Base-by-base conservation (phyloP, 805 yeast genomes). In the Yarrowia deformans region DNA sequence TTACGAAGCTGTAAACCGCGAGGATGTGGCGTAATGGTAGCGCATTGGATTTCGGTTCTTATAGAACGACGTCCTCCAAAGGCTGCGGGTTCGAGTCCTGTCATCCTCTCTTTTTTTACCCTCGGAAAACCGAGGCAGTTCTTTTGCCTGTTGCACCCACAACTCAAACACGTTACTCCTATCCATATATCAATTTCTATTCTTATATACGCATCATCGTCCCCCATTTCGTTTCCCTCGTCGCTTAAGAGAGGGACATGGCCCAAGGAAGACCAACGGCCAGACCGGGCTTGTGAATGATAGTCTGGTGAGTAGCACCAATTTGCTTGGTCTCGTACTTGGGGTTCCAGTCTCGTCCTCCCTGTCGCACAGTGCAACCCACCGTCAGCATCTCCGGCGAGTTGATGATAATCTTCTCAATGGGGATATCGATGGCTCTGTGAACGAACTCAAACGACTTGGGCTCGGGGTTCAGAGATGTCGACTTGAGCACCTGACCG, bases 401-500 rank as follows among this genome's bases (percentile, higher is more conserved):
- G 49, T 46, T 56, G 23, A 72, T 56, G 37, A 68, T 58, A 50
- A 72, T 71, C 58, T 54, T 67, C 50, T 70, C 74, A 32, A 72
- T 54, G 19, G 72, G 70, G 12, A 69, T 40, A 5, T 64, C 48
- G 13, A 66, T 50, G 55, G 70, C 35, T 4, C 7, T 12, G 16
- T 34, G 49, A 8, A n/a, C 54, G 8, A 60, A 52, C 8, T 63
- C 61, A 32, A 52, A 64, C 6, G 49, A 35, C 23, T 40, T 19
- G 13, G 48, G 63, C 3, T 42, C 48, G 18, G 67, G 70, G 70
- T n/a, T 67, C 34, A 42, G 69, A 39, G 69, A 43, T 10, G 16
- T 6, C 10, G 68, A n/a, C 23, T 19, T 14, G 16, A 46, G 37
- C 49, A 66, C 46, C 34, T 79, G 76, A 32, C 79, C 78, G 13